Conservation (phyloP, 2,329 filamentous ascomycete species). For the Sporothrix schenckii region DNA sequence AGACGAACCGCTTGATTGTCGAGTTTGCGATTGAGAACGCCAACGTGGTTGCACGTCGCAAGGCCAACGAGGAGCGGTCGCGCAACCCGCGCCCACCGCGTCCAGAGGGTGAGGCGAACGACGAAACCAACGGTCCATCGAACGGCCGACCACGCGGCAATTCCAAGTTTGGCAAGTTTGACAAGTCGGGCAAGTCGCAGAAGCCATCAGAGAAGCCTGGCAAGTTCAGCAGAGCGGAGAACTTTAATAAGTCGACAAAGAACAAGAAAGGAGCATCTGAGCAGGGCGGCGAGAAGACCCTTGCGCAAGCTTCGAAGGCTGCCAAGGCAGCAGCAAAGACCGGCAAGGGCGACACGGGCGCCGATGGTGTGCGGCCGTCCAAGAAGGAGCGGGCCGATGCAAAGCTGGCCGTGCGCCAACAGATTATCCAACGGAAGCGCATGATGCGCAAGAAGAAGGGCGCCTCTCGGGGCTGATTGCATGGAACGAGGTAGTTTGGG, state of each 20-base stretch:
- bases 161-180: constrained; percentile 22
- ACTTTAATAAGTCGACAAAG: constrained; percentile 28
- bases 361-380: constrained; percentile 29
- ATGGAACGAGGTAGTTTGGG: neutral
- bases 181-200: neutral
- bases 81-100: constrained; percentile 35
- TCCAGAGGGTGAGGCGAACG: constrained; percentile 44
- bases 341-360: constrained; percentile 33
- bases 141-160: constrained; percentile 11
- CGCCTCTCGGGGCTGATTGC: neutral
- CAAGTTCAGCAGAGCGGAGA: constrained; percentile 5
- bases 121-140: constrained; percentile 33
- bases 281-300: constrained; percentile 13
- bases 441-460: constrained; percentile 72
- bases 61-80: constrained; percentile 59
- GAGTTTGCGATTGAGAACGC: constrained; percentile 99
- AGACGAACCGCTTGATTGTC: constrained; percentile 86
- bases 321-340: constrained; percentile 27
- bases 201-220: neutral
- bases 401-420: constrained; percentile 59
- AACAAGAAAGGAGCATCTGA: constrained; percentile 16
- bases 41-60: constrained; percentile 84
- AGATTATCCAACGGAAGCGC: constrained; percentile 84
- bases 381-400: constrained; percentile 40
- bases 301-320: constrained; percentile 25